Evolutionary conservation across 139 green algal species (phyloP), one percentile per base, ranked within the genome.

Genomic region (Chlorella sorokiniana): DNA sequence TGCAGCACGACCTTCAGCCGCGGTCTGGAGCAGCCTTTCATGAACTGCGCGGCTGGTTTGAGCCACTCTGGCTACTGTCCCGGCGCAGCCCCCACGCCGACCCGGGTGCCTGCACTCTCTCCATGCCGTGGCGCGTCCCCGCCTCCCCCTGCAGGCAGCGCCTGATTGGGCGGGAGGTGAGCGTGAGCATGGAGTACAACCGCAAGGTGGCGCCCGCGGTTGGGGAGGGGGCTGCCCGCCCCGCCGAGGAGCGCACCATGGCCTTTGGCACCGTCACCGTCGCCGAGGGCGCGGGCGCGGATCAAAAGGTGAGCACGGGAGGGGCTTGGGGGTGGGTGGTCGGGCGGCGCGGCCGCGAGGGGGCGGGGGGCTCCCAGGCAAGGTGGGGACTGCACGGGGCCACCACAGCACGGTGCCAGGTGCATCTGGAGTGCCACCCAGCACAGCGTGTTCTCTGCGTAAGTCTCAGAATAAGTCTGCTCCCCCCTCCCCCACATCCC

Each of bases 101-200:
- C 35, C 35, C 37, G 10, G 14, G 37, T 48, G 1, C 37, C 65
- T n/a, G n/a, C 65, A 3, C 38, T 33, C 63, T 25, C 29, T 2
- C 38, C 38, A 42, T 25, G 4, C 5, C 41, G 27, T n/a, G 37
- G 42, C 65, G 6, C 42, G 22, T 41, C 44, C 45, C 4, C 45
- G 25, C 31, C 20, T 37, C 11, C 56, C 5, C 16, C 2, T 5
- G 64, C 78, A 84, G 84, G 44, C 70, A 90, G 79, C 68, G 85
- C 22, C 59, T 93, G 65, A 91, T 95, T 45, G 94, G 92, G 44
- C 86, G 88, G 41, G 86, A 95, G 83, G 94, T 98, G 37, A 78
- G 81, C 1, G 94, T 98, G 3, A 91, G 86, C 74, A 95, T 98
- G 91, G 96, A 98, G 86, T 99, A 98, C 92, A 97, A 82, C 2